Conservation (phyloP, 352 stramenopile species). For the Blastocystis sp. region DNA sequence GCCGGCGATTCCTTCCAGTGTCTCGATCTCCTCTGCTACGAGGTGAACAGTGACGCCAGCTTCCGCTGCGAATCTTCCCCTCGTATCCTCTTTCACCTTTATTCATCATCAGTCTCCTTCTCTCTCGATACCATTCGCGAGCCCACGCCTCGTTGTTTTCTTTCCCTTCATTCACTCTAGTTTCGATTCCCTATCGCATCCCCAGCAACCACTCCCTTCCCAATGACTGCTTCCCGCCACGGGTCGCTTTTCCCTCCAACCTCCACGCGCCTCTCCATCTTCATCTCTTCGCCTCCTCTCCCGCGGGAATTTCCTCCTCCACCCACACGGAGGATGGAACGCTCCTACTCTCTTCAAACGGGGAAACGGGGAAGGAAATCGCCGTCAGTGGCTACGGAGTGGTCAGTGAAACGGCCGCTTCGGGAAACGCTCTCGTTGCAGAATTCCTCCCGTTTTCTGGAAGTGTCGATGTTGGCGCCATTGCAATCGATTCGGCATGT, state of each 20-base stretch:
- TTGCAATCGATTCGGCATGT: too few species aligned
- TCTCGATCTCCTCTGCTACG: background rate
- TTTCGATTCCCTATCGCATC: background rate
- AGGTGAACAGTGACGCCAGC: background rate
- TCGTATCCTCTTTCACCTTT: background rate
- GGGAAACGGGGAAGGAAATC: too few species aligned
- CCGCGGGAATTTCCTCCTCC: background rate
- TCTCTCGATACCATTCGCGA: background rate
- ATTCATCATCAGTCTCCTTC: background rate
- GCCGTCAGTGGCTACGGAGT: too few species aligned
- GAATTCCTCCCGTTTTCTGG: too few species aligned
- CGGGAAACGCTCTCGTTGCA: too few species aligned
- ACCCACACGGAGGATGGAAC: background rate
- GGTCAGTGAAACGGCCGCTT: too few species aligned
- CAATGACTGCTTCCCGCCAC: background rate
- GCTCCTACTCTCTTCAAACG: background rate
- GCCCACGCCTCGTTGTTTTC: background rate
- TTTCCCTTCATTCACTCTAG: background rate
- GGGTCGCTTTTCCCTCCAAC: background rate
- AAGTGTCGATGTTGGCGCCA: too few species aligned
- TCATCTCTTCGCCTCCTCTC: background rate
- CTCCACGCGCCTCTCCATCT: background rate
- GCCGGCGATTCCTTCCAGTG: background rate
- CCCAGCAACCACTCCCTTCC: background rate
- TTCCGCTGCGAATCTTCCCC: background rate